Base-by-base conservation (phyloP, 192 early-diverging fungal genomes). In the Backusella tuberculispora region DNA sequence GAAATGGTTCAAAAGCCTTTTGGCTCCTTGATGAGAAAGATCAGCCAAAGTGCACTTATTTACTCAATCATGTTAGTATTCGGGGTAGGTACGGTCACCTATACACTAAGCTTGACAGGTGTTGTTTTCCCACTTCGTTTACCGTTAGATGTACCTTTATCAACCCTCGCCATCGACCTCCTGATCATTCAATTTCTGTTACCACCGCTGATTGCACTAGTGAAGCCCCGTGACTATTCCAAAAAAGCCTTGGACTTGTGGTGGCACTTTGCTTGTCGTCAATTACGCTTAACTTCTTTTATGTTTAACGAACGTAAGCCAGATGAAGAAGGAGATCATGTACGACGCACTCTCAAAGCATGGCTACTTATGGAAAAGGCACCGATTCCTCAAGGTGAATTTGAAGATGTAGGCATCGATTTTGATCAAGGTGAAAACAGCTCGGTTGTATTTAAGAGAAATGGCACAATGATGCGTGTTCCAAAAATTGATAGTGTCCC, bases 1-100 rank as follows among this genome's bases (percentile, higher is more conserved):
- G 98, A 99, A 74, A 96, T 99, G 44, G 75, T 96, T 4, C 94
- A 96, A 73, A 87, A 91, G 17, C 91, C 93, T 38, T 83, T 92
- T 26, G 71, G 86, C 26, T 81, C 88, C 29, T 94, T 98, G 78
- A 79, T 97, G 60, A 85, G 90, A 80, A 97, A 97, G 82, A 89
- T 99, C 48, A 87, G 85, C 4, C 84, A 91, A 12, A 93, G 95
- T 60, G 89, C 90, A 2, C 19, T 95, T 47, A 95, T 97, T 92
- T 98, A 99, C 78, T 87, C 90, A 14, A 85, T 79, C 6, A 83
- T 98, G 56, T 90, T 98, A 42, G 53, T 91, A 4, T 83, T 85
- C 13, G 92, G 93, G n/a, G 78, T 97, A 19, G 95, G 95, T 24
- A 71, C 86, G 26, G 84, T 85, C 0, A 81, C 83, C 4, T 85